Base-by-base conservation (phyloP, 805 yeast species). In the Jamesozyma rosinii region DNA sequence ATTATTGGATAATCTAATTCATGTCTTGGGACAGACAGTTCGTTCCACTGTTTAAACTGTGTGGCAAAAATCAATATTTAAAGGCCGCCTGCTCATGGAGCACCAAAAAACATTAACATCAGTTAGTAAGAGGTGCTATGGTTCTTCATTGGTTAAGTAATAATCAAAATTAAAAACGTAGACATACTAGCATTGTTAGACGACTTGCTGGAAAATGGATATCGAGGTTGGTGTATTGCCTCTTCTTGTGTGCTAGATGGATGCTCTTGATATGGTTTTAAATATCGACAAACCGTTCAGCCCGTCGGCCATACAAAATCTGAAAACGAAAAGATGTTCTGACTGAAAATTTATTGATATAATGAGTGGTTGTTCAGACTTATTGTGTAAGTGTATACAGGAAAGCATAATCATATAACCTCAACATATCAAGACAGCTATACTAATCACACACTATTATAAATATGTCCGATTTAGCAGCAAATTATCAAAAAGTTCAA, bases 1-100 rank as follows among this genome's bases (percentile, higher is more conserved):
- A 49, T 44, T n/a, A 49, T 37, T 3, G 62, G 57, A 3, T 53
- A 48, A 44, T 69, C 73, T 34, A 75, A 48, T 17, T 66, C 59
- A 56, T 74, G 79, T 48, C 79, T 70, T 27, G 78, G 76, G 21
- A 65, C 62, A 33, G 62, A 66, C n/a, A 54, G 49, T 15, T 71
- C 74, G 43, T 61, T 59, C 71, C 75, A 69, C 47, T 75, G 79
- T 69, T 75, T 75, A 42, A 75, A 69, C 73, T 69, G 35, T 32
- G 29, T 24, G n/a, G 6, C 29, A 24, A 24, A 24, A 24, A 6
- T 8, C 11, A 24, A 24, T 24, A 24, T 24, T 24, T 24, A 8
- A 8, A 8, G 11, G 11, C 11, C 6, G 29, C 10, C 10, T 24
- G 11, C 29, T 24, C 29, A 24, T 24, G 6, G 29, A 6, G 11